Evolutionary conservation across 306 rosid species (phyloP), one percentile per base, ranked within the genome.

Genomic region (Adenanthera pavonina): DNA sequence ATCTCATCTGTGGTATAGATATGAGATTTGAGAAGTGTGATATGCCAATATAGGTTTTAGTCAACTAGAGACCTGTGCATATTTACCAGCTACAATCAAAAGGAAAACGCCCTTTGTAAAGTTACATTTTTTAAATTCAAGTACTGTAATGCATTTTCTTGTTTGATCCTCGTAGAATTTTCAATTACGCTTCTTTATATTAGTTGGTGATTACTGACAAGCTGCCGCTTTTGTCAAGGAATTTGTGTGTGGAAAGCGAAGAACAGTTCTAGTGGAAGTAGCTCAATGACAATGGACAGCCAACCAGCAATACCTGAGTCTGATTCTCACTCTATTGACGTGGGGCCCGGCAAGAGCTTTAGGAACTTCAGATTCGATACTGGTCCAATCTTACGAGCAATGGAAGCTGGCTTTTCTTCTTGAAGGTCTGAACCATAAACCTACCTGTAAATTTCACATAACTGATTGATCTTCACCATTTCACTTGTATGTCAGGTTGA

Each of bases 231-330:
- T 33, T 81, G 78, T 78, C 20, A 76, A 95, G 99, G 94, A 78
- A 74, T 92, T 64, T 84, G 85, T 38, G 90, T 93, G 76, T 95
- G 98, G 98, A 95, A 88, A 78, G 96, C 94, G 8, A 95, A 92
- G 84, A 90, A 80, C 85, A 69, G 81, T 80, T 92, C 91, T 5
- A 84, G 34, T 11, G 94, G 97, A 81, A 90, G 89, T 85, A 85
- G 81, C 80, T 75, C 92, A 56, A 57, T 79, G 46, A 5, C 86
- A 33, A 78, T 75, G 15, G 97, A 93, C 70, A 85, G 59, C 94
- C 98, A 90, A 72, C 61, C 87, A 15, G 76, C 80, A 25, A 89
- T 83, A 79, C 81, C 87, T 9, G 98, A 95, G 78, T 69, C 90
- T 64, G 96, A 86, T 47, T 78, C 81, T 79, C 87, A 51, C 48